Evolutionary conservation across 352 stramenopile genomes (phyloP).

Genomic region (Phytopythium chamaehyphon): DNA sequence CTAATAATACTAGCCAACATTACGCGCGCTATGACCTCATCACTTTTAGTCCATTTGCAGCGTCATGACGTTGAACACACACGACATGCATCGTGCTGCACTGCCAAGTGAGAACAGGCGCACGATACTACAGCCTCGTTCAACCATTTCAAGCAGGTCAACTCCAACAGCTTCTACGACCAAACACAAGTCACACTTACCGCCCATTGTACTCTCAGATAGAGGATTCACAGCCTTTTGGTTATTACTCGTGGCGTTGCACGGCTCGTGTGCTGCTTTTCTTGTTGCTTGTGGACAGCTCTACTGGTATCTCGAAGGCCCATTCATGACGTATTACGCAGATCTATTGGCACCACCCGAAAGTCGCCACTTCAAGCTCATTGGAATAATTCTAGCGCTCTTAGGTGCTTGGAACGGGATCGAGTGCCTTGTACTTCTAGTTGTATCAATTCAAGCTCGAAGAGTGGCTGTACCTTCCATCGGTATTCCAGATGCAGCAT

Average conservation of each 20-base stretch:
- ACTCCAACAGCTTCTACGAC: too few relatives aligned
- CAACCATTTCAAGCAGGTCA: too few relatives aligned
- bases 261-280: constrained; percentile 4
- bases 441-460: constrained; percentile 10
- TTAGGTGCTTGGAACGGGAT: constrained; percentile 14
- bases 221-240: background rate
- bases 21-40: too few relatives aligned
- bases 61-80: too few relatives aligned
- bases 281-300: constrained; percentile 14
- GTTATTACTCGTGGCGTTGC: background rate
- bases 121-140: too few relatives aligned
- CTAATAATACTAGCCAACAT: too few relatives aligned
- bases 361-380: constrained; percentile 18
- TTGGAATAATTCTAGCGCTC: constrained; percentile 16
- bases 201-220: too few relatives aligned
- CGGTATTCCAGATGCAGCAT: too few relatives aligned
- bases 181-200: too few relatives aligned
- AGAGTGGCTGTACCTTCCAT: constrained; percentile 2
- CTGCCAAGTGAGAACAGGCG: too few relatives aligned
- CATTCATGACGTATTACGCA: constrained; percentile 43
- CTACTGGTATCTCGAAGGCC: constrained; percentile 33
- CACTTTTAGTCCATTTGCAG: too few relatives aligned
- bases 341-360: constrained; percentile 23
- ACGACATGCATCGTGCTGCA: too few relatives aligned
- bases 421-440: constrained; percentile 12